phyloP scores from a whole-genome alignment of 805 yeast genomes.

The Wickerhamiella bombiphila region DNA sequence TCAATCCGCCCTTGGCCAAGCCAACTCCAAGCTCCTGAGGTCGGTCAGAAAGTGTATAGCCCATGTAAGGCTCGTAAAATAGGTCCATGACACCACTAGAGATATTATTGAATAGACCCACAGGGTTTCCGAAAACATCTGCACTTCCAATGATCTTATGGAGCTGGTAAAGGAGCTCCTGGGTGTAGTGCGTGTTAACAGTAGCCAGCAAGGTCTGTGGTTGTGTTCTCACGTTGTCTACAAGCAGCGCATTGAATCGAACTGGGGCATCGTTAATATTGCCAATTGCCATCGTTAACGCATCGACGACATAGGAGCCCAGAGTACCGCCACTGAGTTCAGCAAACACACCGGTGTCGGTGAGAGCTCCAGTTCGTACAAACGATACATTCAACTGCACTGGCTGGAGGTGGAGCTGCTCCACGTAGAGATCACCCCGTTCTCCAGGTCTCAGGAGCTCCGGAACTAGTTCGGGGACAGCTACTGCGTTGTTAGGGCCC shows the following conservation, averaged over 20 bases:
- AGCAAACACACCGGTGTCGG: constrained; percentile 49
- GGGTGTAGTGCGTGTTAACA: constrained; percentile 74
- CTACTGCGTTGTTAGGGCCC: constrained; percentile 34
- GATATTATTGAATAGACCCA: constrained; percentile 82
- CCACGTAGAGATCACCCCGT: constrained; percentile 64
- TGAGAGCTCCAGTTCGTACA: constrained; percentile 47
- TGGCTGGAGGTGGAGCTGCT: constrained; percentile 85
- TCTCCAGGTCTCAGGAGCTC: constrained; percentile 27
- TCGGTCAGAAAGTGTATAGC: constrained; percentile 81
- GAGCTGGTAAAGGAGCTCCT: constrained; percentile 79
- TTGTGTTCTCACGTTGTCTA: constrained; percentile 84
- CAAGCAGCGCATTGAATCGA: constrained; percentile 65
- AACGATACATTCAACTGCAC: constrained; percentile 77
- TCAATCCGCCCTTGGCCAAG: constrained; percentile 86
- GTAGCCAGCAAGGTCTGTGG: constrained; percentile 55
- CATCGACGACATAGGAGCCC: constrained; percentile 55
- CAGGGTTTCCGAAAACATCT: constrained; percentile 92
- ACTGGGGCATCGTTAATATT: constrained; percentile 96
- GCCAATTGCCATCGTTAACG: constrained; percentile 91
- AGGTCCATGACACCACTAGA: constrained; percentile 94
- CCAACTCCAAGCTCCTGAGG: constrained; percentile 95
- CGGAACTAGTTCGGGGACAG: constrained; percentile 43
- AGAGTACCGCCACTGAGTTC: constrained; percentile 12
- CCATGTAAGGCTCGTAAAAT: constrained; percentile 94
- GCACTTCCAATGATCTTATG: constrained; percentile 93